phyloP scores from a whole-genome alignment of 2,329 filamentous ascomycete genomes.

The Escovopsis sp. region DNA sequence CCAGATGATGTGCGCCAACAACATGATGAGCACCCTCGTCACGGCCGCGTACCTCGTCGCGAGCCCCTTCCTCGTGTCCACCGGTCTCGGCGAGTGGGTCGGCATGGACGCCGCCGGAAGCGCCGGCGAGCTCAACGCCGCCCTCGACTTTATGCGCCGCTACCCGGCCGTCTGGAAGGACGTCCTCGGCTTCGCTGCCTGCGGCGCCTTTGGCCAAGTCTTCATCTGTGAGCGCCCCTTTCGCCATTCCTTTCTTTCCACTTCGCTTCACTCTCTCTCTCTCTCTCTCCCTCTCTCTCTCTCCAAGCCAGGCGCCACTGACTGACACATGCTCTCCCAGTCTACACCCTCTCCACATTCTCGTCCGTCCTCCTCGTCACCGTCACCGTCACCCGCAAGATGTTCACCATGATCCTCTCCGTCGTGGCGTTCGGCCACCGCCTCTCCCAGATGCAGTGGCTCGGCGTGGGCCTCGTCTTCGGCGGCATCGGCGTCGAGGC shows the following conservation, averaged over 20 bases:
- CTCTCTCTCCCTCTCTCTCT: background rate
- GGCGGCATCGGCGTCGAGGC: constrained; percentile 89
- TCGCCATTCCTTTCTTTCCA: background rate
- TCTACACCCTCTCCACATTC: constrained; percentile 87
- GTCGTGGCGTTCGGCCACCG: constrained; percentile 89
- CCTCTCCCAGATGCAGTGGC: constrained; percentile 79
- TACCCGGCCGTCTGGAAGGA: constrained; percentile 77
- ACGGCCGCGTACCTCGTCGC: constrained; percentile 64
- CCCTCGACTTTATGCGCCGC: constrained; percentile 62
- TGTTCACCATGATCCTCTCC: constrained; percentile 97
- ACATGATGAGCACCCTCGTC: constrained; percentile 68
- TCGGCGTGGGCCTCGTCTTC: constrained; percentile 85
- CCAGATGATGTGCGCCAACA: constrained; percentile 99
- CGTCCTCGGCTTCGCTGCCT: constrained; percentile 77
- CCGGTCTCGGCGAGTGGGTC: constrained; percentile 47
- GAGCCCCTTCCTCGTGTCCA: constrained; percentile 65
- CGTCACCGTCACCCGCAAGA: constrained; percentile 94
- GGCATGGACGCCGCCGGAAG: constrained; percentile 49
- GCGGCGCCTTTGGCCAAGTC: constrained; percentile 84
- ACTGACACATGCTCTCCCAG: constrained; percentile 21
- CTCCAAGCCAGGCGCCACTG: background rate
- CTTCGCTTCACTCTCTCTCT: background rate
- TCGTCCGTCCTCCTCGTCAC: constrained; percentile 86
- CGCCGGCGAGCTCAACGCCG: constrained; percentile 66
- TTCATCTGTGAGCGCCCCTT: constrained; percentile 60